Evolutionary conservation across 2,329 filamentous ascomycete genomes (phyloP), one percentile per base, ranked within the genome.

Genomic region (Trichoderma polysporum): DNA sequence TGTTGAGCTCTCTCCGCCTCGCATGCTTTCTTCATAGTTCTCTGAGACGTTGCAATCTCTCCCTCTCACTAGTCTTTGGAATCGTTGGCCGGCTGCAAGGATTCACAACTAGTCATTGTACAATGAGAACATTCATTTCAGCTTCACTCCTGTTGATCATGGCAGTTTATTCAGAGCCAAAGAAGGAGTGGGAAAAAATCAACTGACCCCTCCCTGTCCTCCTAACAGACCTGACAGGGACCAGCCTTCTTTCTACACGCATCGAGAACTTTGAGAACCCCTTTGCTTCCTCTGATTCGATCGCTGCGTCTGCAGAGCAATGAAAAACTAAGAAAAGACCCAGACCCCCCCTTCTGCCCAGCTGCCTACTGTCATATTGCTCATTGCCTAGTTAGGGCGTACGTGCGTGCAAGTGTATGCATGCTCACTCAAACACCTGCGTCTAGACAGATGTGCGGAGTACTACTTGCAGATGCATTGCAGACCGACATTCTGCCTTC

Each of bases 401-500:
- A 57, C 19, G 49, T 47, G 25, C 50, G 37, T 49, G 29, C 33
- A 19, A 33, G 37, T 25, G 62, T 31, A 65, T 57, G 50, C 29
- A 49, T 37, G 10, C 52, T 39, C 39, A 47, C 19, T 39, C 52
- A 50, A 50, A 12, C 37, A 25, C 53, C 27, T 58, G 53, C 29
- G 25, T 31, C 17, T 35, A 47, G 27, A 47, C 33, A 49, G 31
- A 15, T 25, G 31, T 31, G 62, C 62, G 62, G 54, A 58, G 41
- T 41, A 22, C 41, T 45, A 52, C 25, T 47, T 64, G 50, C 50
- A 54, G 59, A n/a, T 37, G 50, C 53, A 54, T 56, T 56, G 19
- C 61, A 64, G 61, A 64, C 61, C 61, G 61, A 64, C 61, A 64
- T 64, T 64, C 61, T 54, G 13, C 29, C 13, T 27, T 39, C 50